phyloP scores from a whole-genome alignment of 139 green algal species.

The Limnomonas spitsbergensis region DNA sequence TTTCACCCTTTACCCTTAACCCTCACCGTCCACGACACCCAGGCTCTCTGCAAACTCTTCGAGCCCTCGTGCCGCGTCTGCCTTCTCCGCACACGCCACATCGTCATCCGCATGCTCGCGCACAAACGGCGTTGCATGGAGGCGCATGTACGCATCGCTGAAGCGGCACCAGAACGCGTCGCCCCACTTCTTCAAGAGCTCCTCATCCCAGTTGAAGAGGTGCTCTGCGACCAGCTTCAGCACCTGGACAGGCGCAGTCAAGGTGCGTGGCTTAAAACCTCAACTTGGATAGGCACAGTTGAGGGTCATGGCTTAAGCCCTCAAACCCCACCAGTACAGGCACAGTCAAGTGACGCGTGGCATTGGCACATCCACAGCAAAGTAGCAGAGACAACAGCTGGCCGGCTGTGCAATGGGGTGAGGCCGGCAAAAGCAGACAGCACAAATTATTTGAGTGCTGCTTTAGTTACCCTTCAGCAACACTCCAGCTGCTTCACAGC shows the following conservation, averaged over 20 bases:
- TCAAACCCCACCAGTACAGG: background rate
- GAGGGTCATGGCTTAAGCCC: background rate
- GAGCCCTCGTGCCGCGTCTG: background rate
- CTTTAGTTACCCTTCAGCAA: no score
- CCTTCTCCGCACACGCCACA: background rate
- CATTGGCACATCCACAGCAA: background rate
- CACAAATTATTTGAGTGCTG: no score
- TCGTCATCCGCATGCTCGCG: background rate
- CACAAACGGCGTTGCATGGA: conserved; percentile 5
- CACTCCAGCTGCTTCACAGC: no score
- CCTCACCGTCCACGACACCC: background rate
- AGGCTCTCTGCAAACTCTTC: conserved; percentile 18
- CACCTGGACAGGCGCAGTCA: background rate
- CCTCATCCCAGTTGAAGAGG: conserved; percentile 20
- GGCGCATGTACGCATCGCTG: conserved; percentile 6
- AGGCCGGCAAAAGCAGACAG: no score
- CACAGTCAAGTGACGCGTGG: background rate
- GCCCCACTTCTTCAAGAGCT: conserved; percentile 11
- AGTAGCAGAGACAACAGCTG: background rate
- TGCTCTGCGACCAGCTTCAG: conserved; percentile 22
- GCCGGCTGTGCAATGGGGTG: background rate
- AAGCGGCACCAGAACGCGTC: conserved; percentile 11
- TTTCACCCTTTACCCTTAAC: background rate
- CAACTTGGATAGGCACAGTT: background rate
- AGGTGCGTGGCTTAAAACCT: background rate